Conservation (phyloP, 2,329 filamentous ascomycete genomes). For the Pezicula radicicola region DNA sequence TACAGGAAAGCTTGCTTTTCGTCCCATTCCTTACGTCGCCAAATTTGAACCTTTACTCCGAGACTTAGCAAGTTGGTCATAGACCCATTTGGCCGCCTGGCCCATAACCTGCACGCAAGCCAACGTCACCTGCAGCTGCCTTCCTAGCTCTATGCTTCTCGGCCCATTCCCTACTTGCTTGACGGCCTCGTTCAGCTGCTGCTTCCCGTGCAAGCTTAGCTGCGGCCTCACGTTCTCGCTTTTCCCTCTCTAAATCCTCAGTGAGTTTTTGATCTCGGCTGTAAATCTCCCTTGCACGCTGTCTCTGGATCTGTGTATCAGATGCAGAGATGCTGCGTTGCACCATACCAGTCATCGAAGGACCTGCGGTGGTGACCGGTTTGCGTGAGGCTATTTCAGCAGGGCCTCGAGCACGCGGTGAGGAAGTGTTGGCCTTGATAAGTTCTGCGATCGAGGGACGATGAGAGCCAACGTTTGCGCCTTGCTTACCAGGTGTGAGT, state of each 20-base stretch:
- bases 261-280: constrained; percentile 46
- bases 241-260: constrained; percentile 49
- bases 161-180: constrained; percentile 59
- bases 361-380: constrained; percentile 15
- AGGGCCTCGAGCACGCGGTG: constrained; percentile 21
- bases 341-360: constrained; percentile 22
- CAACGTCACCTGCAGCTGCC: constrained; percentile 18
- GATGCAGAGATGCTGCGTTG: constrained; percentile 48
- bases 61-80: neutral
- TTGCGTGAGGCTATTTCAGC: constrained; percentile 15
- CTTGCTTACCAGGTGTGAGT: constrained; percentile 22
- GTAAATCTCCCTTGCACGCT: constrained; percentile 52
- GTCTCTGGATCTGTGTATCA: constrained; percentile 47
- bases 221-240: constrained; percentile 48
- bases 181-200: constrained; percentile 58
- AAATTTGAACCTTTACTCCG: too few species aligned
- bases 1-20: too few species aligned
- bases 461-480: constrained; percentile 26
- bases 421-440: constrained; percentile 26
- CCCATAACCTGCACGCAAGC: constrained; percentile 19
- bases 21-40: too few species aligned
- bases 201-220: constrained; percentile 54
- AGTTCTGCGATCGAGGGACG: constrained; percentile 30
- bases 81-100: constrained; percentile 22
- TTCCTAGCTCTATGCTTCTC: constrained; percentile 45